Evolutionary conservation across 495 filamentous ascomycete genomes (phyloP).

Genomic region (Tuber magnatum): DNA sequence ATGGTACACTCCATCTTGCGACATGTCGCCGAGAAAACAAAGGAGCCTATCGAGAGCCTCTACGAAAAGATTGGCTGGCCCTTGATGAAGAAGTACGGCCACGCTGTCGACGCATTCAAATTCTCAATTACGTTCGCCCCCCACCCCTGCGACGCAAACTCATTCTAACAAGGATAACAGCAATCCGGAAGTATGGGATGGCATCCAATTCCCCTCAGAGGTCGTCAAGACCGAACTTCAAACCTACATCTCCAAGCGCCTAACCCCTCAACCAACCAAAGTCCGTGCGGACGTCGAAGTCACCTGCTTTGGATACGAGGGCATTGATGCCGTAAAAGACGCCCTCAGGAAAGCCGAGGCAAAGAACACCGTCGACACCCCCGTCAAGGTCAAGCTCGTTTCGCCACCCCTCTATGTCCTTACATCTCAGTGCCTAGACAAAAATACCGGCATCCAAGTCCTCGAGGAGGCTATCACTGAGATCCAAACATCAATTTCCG

Average conservation of each 20-base stretch:
- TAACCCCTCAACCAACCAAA: constrained; percentile 95
- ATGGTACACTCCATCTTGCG: constrained; percentile 97
- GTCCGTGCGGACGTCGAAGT: constrained; percentile 97
- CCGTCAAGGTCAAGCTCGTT: constrained; percentile 95
- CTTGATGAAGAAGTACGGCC: constrained; percentile 92
- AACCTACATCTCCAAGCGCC: constrained; percentile 87
- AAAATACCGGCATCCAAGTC: constrained; percentile 70
- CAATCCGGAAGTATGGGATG: constrained; percentile 93
- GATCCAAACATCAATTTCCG: constrained; percentile 68
- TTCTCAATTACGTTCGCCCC: constrained; percentile 82
- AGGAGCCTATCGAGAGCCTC: constrained; percentile 81
- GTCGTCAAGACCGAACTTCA: constrained; percentile 79
- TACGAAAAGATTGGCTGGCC: constrained; percentile 96
- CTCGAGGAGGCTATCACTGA: constrained; percentile 81
- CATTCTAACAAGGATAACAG: constrained; percentile 44
- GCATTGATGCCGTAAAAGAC: constrained; percentile 93
- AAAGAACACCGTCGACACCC: constrained; percentile 75
- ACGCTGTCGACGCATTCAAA: constrained; percentile 96
- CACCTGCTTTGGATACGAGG: constrained; percentile 96
- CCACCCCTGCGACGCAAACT: neutral
- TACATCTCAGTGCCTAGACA: constrained; percentile 90
- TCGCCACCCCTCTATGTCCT: constrained; percentile 91
- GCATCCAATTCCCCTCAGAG: constrained; percentile 77
- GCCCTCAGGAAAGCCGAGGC: constrained; percentile 81
- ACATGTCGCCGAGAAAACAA: constrained; percentile 94